A percentile compares a stretch with the other conserved stretches of the same genome.
phyloP scores from a whole-genome alignment of 2,329 filamentous ascomycete species.

The Myriosclerotinia duriaeana region DNA sequence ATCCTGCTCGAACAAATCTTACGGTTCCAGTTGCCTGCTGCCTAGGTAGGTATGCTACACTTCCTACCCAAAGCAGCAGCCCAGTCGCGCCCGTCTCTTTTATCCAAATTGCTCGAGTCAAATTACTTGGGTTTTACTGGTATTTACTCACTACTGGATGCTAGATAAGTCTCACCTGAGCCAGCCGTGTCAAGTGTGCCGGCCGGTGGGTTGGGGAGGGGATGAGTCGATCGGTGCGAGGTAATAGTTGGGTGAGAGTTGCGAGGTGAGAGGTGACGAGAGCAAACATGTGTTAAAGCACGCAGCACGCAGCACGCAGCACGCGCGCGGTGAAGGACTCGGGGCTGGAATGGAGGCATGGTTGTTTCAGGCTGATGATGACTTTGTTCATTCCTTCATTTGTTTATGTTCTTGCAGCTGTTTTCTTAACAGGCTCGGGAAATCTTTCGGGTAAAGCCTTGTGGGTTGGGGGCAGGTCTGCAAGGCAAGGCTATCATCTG shows the following conservation, averaged over 20 bases:
- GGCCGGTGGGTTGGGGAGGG: background rate
- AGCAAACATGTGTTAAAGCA: background rate
- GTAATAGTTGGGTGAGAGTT: background rate
- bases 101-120: background rate
- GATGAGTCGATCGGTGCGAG: background rate
- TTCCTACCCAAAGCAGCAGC: background rate
- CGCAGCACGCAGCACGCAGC: background rate
- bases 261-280: background rate
- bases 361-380: background rate
- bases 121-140: background rate
- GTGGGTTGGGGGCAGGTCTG: background rate
- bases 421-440: background rate
- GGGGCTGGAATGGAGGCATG: background rate
- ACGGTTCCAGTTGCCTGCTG: no score
- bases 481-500: constrained; percentile 6
- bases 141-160: no score
- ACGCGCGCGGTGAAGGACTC: background rate
- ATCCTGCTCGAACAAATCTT: no score
- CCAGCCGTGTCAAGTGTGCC: background rate
- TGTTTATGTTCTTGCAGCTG: background rate
- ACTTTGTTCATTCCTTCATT: no score
- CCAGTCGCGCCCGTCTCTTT: background rate
- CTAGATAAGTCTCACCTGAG: background rate
- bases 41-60: no score
- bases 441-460: no score